Evolutionary conservation across 495 filamentous ascomycete species (phyloP).

Genomic region (Podospora comata): DNA sequence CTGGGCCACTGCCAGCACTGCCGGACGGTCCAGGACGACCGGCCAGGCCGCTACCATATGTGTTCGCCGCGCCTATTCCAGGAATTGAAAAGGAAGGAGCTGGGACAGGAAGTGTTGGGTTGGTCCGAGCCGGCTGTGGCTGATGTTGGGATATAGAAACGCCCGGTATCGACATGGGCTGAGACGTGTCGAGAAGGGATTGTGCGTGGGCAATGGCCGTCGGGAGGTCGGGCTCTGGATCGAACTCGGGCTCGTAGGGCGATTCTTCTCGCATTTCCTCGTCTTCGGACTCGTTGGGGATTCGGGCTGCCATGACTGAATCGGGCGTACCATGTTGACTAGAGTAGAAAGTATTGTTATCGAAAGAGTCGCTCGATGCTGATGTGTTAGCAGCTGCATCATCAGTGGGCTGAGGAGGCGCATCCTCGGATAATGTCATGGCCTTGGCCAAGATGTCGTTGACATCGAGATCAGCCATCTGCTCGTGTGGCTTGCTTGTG

Average conservation of each 20-base stretch:
- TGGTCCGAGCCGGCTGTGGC: conserved; percentile 7
- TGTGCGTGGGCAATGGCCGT: conserved; percentile 14
- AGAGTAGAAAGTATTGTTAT: conserved; percentile 94
- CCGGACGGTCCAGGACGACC: conserved; percentile 41
- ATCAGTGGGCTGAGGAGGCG: conserved; percentile 48
- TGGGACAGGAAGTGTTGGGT: conserved; percentile 8
- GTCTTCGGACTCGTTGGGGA: conserved; percentile 44
- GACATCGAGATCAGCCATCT: conserved; percentile 69
- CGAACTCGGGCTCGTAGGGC: conserved; percentile 34
- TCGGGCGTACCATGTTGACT: conserved; percentile 62
- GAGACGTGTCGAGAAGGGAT: conserved; percentile 11
- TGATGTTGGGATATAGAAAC: conserved; percentile 15
- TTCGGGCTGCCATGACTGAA: conserved; percentile 38
- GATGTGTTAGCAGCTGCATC: conserved; percentile 57
- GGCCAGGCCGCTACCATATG: conserved; percentile 15
- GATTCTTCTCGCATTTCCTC: conserved; percentile 40
- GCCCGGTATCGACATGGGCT: conserved; percentile 8
- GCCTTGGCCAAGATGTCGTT: conserved; percentile 70
- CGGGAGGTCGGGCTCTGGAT: conserved; percentile 21
- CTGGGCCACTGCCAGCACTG: conserved; percentile 37
- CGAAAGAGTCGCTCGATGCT: conserved; percentile 72
- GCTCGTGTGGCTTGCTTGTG: conserved; percentile 53
- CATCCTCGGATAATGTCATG: conserved; percentile 58
- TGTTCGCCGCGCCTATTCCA: conserved; percentile 13
- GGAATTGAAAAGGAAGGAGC: conserved; percentile 12